phyloP scores from a whole-genome alignment of 2,329 filamentous ascomycete genomes.

The Xenosphaeropsis pyriputrescens region DNA sequence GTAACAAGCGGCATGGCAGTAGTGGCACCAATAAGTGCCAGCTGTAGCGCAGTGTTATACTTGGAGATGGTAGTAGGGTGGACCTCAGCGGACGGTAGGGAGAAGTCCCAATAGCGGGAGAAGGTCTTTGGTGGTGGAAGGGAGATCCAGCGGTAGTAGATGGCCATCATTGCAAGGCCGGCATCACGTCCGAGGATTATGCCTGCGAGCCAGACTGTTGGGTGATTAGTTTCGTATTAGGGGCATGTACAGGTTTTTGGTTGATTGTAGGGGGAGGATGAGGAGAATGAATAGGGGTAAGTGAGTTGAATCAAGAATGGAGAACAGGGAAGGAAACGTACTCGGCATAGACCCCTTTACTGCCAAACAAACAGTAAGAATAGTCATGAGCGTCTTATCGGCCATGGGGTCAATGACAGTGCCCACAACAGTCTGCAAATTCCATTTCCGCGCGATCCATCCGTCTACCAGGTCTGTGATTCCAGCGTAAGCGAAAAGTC shows the following conservation, averaged over 20 bases:
- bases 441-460: constrained; percentile 80
- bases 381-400: constrained; percentile 91
- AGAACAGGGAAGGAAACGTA: constrained; percentile 26
- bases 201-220: constrained; percentile 65
- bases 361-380: constrained; percentile 73
- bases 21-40: constrained; percentile 73
- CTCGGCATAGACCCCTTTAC: constrained; percentile 69
- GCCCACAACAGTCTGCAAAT: constrained; percentile 83
- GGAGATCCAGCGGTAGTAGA: constrained; percentile 94
- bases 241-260: too few relatives aligned
- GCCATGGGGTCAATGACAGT: constrained; percentile 95
- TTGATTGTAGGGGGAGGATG: too few relatives aligned
- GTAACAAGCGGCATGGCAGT: constrained; percentile 65
- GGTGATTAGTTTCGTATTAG: not conserved
- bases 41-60: constrained; percentile 85
- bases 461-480: constrained; percentile 88
- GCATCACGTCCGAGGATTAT: constrained; percentile 84
- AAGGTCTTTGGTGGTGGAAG: constrained; percentile 90
- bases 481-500: constrained; percentile 83
- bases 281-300: too few relatives aligned
- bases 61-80: constrained; percentile 75
- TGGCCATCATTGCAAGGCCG: constrained; percentile 67
- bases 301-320: not conserved
- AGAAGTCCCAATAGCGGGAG: constrained; percentile 91
- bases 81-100: constrained; percentile 73